Evolutionary conservation across 1,284 basidiomycete genomes (phyloP), one percentile per base, ranked within the genome.

Genomic region (Fomitopsis pinicola): DNA sequence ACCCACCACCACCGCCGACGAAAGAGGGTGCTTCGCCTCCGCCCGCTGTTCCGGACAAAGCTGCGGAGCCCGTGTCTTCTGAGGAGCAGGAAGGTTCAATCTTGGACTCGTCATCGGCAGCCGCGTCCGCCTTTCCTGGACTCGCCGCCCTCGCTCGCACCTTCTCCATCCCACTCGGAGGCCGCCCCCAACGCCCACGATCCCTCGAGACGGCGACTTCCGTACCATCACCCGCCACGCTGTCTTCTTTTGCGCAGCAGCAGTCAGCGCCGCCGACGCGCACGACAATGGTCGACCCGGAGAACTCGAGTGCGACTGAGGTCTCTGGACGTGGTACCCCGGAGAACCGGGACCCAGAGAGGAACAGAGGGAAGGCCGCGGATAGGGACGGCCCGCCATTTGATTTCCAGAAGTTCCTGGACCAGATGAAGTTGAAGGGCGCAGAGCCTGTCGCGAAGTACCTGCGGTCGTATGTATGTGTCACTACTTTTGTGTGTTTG

Each of bases 381-480:
- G 65, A 66, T 14, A 55, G 55, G 42, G 68, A 77, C 42, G 74
- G 76, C 36, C 77, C 78, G 0, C 77, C 78, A 28, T 95, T 95
- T 66, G 93, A 95, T 73, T 95, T 95, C 70, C 92, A 93, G 72
- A 83, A 79, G 59, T 97, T 98, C 73, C 76, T 97, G 64, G 92
- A 95, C 71, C 94, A 98, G 75, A 92, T 98, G 83, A 91, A 95
- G 76, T 77, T 81, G 59, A 89, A 87, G 72, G 79, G 82, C 56
- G 93, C 94, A 6, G 95, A 97, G 60, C 92, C 94, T 3, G 91
- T 97, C 22, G 94, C 91, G 50, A 94, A 91, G 76, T 97, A 92
- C 77, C 82, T 94, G 62, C 87, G 91, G 77, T 96, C 94, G 95
- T 95, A 75, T 67, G 85, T 82, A 57, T 64, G 63, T 66, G 56